Evolutionary conservation across 1,139 yeast genomes (phyloP).

Genomic region (Sugiyamaella castrensis): DNA sequence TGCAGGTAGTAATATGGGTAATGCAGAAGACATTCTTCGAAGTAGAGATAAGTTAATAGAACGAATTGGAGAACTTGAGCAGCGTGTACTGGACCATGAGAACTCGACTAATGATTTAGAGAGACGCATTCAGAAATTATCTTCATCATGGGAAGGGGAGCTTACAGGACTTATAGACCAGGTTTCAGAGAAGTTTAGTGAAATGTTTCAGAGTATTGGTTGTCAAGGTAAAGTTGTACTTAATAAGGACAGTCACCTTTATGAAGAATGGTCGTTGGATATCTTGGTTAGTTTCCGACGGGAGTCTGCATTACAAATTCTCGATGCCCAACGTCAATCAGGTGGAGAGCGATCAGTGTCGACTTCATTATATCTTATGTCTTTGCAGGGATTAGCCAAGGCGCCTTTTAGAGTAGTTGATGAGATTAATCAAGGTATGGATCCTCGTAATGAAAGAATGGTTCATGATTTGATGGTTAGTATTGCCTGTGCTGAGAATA

Average conservation of each 20-base stretch:
- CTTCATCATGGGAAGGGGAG: conserved; percentile 55
- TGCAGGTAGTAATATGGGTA: conserved; percentile 6
- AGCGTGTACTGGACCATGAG: conserved; percentile 3
- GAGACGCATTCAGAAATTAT: conserved; percentile 30
- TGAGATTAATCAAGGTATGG: conserved; percentile 99
- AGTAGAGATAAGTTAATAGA: conserved; percentile 9
- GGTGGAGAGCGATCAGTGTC: conserved; percentile 98
- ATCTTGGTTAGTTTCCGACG: conserved; percentile 78
- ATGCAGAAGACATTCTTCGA: conserved; percentile 8
- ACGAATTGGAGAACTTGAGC: conserved; percentile 16
- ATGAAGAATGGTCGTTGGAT: conserved; percentile 76
- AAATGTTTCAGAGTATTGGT: conserved; percentile 69
- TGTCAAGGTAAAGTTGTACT: conserved; percentile 78
- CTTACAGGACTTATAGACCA: conserved; percentile 47
- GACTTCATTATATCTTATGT: conserved; percentile 84
- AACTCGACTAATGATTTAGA: conserved; percentile 9
- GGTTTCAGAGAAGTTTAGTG: conserved; percentile 62
- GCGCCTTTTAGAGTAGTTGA: conserved; percentile 96
- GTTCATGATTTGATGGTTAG: conserved; percentile 86
- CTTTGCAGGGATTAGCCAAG: conserved; percentile 83
- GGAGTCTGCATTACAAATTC: conserved; percentile 60
- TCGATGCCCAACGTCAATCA: conserved; percentile 86
- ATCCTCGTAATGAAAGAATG: conserved; percentile 82
- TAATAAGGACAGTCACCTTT: conserved; percentile 44
- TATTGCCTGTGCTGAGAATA: conserved; percentile 63